Conservation (phyloP, 106 monocot species). For the Allium sativum region DNA sequence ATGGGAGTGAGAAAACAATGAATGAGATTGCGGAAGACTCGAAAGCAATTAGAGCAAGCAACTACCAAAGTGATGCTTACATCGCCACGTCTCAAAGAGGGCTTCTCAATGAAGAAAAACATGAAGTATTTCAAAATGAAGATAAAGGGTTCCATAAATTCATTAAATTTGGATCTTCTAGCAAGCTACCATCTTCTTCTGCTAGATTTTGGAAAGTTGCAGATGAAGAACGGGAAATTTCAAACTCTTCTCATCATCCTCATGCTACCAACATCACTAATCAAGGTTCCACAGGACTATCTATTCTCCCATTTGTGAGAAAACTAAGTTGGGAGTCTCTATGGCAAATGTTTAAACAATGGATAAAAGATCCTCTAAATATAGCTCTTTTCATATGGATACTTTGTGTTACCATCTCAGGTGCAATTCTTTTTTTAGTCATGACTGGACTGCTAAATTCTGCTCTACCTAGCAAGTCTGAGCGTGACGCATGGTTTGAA, state of each 20-base stretch:
- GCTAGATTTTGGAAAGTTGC: slow-evolving; percentile 61
- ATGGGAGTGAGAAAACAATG: slow-evolving; percentile 21
- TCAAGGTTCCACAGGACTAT: slow-evolving; percentile 12
- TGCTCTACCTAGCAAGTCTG: slow-evolving; percentile 11
- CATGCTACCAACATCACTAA: background rate
- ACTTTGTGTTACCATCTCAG: slow-evolving; percentile 8
- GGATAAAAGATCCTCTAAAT: slow-evolving; percentile 16
- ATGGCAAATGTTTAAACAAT: slow-evolving; percentile 6
- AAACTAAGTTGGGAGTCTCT: slow-evolving; percentile 45
- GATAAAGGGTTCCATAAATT: slow-evolving; percentile 13
- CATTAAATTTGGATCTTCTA: slow-evolving; percentile 37
- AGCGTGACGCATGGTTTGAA: slow-evolving; percentile 8
- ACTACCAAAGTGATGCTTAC: slow-evolving; percentile 17
- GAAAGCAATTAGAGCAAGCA: slow-evolving; percentile 4
- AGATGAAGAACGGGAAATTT: slow-evolving; percentile 50
- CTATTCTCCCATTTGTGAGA: slow-evolving; percentile 20
- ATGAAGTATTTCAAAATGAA: slow-evolving; percentile 10
- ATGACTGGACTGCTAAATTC: slow-evolving; percentile 17
- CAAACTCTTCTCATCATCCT: slow-evolving; percentile 29
- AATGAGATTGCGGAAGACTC: slow-evolving; percentile 46
- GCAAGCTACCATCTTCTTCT: slow-evolving; percentile 15
- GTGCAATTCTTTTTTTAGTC: slow-evolving; percentile 14
- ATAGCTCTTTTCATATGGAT: slow-evolving; percentile 18
- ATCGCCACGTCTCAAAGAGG: slow-evolving; percentile 23
- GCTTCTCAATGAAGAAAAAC: slow-evolving; percentile 17